Conservation (phyloP, 2,329 filamentous ascomycete genomes). For the Sporothrix humicola region DNA sequence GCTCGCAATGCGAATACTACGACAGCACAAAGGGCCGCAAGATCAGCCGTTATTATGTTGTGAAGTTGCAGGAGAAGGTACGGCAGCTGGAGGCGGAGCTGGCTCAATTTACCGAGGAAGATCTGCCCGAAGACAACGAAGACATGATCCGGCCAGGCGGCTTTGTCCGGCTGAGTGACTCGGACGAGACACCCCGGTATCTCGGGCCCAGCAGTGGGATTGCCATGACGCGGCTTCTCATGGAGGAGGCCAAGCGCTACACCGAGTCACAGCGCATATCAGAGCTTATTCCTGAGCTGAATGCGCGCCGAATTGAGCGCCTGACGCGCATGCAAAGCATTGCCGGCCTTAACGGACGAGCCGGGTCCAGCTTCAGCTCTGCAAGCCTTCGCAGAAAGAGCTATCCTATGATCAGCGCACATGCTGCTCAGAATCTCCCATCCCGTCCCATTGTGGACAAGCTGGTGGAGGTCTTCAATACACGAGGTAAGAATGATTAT, state of each 20-base stretch:
- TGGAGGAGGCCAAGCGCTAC: conserved; percentile 95
- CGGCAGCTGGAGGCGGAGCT: conserved; percentile 82
- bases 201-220: conserved; percentile 94
- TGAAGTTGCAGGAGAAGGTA: conserved; percentile 87
- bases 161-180: conserved; percentile 81
- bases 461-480: conserved; percentile 82
- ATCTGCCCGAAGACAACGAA: conserved; percentile 74
- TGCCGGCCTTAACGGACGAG: conserved; percentile 56
- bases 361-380: conserved; percentile 56
- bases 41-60: conserved; percentile 89
- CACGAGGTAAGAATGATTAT: conserved; percentile 69
- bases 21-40: conserved; percentile 85
- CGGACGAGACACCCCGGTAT: conserved; percentile 85
- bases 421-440: conserved; percentile 77
- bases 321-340: conserved; percentile 70
- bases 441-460: conserved; percentile 75
- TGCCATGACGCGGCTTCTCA: conserved; percentile 89
- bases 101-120: conserved; percentile 76
- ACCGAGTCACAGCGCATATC: conserved; percentile 90
- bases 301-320: conserved; percentile 59
- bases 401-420: conserved; percentile 87
- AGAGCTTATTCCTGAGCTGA: conserved; percentile 81
- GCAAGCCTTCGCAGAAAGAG: conserved; percentile 74
- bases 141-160: conserved; percentile 87
- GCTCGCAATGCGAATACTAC: conserved; percentile 92